Base-by-base conservation (phyloP, 352 stramenopile species). In the Phytophthora aleatoria region DNA sequence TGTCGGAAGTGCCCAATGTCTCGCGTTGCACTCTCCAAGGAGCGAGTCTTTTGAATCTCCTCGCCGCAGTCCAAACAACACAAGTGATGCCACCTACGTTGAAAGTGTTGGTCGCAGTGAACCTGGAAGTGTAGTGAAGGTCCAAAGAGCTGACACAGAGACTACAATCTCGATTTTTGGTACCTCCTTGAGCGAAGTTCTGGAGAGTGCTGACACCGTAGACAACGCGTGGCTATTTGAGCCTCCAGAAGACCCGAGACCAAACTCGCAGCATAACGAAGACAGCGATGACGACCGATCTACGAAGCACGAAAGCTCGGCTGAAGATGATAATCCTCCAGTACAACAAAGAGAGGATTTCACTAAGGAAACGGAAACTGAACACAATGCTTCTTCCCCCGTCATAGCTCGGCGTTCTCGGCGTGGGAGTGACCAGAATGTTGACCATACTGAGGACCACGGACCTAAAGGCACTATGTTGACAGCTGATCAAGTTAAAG, bases 151-250 rank as follows among this genome's bases (percentile, higher is more conserved):
- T 4, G 70, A 77, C 38, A 76, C 67, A 12, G 75, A 79, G 30
- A 71, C 57, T 0, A 64, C 67, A n/a, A 69, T 74, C 11, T 73
- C 69, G 3, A 36, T 69, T 16, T 57, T 69, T 11, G 66, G 66
- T 7, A 64, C 60, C 30, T 51, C 54, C 4, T 57, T 67, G n/a
- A 72, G 44, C 16, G 69, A 74, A 47, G 49, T 55, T 16, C 31
- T 68, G 2, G 57, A 48, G 4, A 67, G 30, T 43, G 73, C 64
- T 16, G 66, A 78, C 11, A 53, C 58, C 2, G 31, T 41, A 13
- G 64, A 64, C 8, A 50, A 74, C 33, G 36, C 59, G 12, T 79
- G 58, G 70, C 56, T 74, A 41, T 81, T 69, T n/a, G 73, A 76
- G 11, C 27, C 50, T 20, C 56, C 51, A 26, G 63, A 67, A 16